Percentiles rank a stretch among this genome's conserved stretches.
Evolutionary conservation across 1,284 basidiomycete species (phyloP).

Genomic region (Pseudozyma tsukubaensis): DNA sequence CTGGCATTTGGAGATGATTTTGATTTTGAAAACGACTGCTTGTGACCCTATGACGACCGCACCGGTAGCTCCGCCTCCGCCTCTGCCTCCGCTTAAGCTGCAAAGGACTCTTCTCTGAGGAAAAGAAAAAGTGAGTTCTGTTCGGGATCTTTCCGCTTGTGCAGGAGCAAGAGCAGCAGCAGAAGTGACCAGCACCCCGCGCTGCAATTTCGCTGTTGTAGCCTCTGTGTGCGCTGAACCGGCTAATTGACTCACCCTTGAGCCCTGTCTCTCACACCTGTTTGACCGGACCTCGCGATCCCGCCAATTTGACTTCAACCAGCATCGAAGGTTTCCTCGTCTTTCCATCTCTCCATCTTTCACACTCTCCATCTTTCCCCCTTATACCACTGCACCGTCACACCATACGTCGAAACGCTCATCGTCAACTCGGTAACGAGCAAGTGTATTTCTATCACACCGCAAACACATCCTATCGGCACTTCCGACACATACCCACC

Average conservation of each 20-base stretch:
- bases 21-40: constrained; percentile 28
- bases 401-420: neutral
- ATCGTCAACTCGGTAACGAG: neutral
- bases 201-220: neutral
- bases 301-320: neutral
- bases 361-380: too few species aligned
- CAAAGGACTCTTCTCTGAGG: neutral
- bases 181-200: neutral
- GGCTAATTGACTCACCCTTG: constrained; percentile 5
- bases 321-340: neutral
- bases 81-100: neutral
- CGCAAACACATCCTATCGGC: neutral
- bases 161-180: constrained; percentile 1
- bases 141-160: constrained; percentile 13
- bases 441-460: too few species aligned
- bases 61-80: constrained; percentile 5
- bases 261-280: neutral
- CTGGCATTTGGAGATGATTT: neutral
- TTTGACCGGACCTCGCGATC: too few species aligned
- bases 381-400: too few species aligned
- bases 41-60: constrained; percentile 20
- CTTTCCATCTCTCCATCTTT: neutral
- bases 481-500: neutral
- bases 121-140: neutral
- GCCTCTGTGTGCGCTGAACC: neutral